Conservation (phyloP, 2,329 filamentous ascomycete species). For the Trichoderma citrinoviride region DNA sequence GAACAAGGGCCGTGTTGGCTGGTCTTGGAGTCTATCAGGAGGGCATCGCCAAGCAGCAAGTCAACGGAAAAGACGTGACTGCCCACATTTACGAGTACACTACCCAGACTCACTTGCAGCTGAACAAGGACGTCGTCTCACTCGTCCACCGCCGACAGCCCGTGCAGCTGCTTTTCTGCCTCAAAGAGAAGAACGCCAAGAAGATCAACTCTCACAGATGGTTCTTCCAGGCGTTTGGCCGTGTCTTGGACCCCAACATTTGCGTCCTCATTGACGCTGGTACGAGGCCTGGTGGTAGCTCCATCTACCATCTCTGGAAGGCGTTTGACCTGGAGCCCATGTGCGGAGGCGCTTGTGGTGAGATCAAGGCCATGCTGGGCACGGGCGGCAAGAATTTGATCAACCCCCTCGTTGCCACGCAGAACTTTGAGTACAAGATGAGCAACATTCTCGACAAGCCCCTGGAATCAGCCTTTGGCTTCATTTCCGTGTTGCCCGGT, state of each 20-base stretch:
- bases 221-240: constrained; percentile 98
- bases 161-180: constrained; percentile 93
- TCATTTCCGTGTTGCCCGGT: constrained; percentile 93
- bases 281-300: constrained; percentile 89
- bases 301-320: constrained; percentile 98
- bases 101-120: constrained; percentile 77
- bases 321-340: constrained; percentile 97
- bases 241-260: constrained; percentile 90
- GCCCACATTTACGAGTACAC: constrained; percentile 98
- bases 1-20: constrained; percentile 84
- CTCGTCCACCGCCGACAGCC: constrained; percentile 84
- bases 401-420: constrained; percentile 90
- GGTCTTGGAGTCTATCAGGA: constrained; percentile 97
- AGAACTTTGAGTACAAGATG: constrained; percentile 99
- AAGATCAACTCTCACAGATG: constrained; percentile 99
- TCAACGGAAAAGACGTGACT: constrained; percentile 94
- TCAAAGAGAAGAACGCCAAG: constrained; percentile 99
- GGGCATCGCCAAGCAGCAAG: constrained; percentile 96
- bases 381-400: constrained; percentile 80
- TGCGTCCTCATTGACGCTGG: constrained; percentile 95
- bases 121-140: constrained; percentile 86
- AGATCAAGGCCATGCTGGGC: constrained; percentile 97
- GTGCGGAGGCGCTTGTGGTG: constrained; percentile 95
- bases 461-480: constrained; percentile 93
- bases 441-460: constrained; percentile 99